phyloP scores from a whole-genome alignment of 345 rosid genomes.

The Abelmoschus esculentus region DNA sequence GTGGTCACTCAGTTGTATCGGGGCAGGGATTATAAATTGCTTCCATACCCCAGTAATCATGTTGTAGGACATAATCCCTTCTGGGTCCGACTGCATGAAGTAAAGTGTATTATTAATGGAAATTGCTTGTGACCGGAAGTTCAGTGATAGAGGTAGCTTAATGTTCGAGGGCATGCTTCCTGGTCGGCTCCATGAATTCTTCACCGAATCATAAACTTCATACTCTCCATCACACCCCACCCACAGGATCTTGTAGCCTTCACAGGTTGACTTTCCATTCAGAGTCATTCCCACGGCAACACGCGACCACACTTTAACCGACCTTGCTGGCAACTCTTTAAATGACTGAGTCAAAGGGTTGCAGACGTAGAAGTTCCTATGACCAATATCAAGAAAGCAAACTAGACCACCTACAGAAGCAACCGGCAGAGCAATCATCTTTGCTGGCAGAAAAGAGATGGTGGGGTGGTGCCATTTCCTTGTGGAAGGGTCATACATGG shows the following conservation, averaged over 20 bases:
- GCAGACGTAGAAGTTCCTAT: conserved; percentile 76
- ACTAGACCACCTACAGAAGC: conserved; percentile 98
- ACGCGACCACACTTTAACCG: conserved; percentile 86
- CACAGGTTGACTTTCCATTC: conserved; percentile 39
- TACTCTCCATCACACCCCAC: conserved; percentile 89
- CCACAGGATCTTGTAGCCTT: conserved; percentile 84
- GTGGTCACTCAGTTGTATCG: conserved; percentile 67
- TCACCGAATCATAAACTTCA: conserved; percentile 77
- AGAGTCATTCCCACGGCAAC: conserved; percentile 89
- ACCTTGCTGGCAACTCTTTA: conserved; percentile 81
- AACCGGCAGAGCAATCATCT: conserved; percentile 71
- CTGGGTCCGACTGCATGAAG: conserved; percentile 91
- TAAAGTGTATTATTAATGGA: conserved; percentile 49
- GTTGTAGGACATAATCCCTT: conserved; percentile 77
- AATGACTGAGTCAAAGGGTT: conserved; percentile 81
- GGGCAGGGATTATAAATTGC: conserved; percentile 72
- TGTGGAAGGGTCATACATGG: conserved; percentile 70
- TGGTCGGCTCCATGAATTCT: conserved; percentile 62
- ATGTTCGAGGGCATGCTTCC: conserved; percentile 70
- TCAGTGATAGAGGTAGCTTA: conserved; percentile 70
- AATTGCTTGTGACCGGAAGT: conserved; percentile 88
- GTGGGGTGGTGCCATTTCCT: conserved; percentile 88
- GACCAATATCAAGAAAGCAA: conserved; percentile 91
- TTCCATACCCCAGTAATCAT: conserved; percentile 71
- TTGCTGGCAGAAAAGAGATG: conserved; percentile 55